Percentiles rank a stretch among this genome's conserved stretches.
These are phyloP conservation scores for Paramyrothecium sp. DNA, from an alignment of 2,329 filamentous ascomycete genomes.

Conservation along the genomic window DNA sequence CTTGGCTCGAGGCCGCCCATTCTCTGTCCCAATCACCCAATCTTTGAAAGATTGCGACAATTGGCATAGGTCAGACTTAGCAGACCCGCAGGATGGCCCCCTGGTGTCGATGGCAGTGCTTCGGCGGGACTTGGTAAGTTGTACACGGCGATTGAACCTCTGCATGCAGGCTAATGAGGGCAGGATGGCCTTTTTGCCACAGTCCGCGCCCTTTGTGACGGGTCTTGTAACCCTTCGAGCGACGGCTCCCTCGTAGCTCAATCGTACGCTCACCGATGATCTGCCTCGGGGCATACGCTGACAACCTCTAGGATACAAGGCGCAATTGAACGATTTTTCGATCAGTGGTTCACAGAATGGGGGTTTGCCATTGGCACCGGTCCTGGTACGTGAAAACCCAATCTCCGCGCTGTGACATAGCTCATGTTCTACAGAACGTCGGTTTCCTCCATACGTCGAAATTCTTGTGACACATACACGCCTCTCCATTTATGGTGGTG, in stretches of 20 bases:
- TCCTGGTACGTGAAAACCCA: conserved; percentile 34
- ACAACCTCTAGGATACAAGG: conserved; percentile 45
- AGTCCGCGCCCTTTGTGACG: conserved; percentile 59
- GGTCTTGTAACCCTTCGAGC: conserved; percentile 45
- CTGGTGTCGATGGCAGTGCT: conserved; percentile 70
- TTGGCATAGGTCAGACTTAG: conserved; percentile 64
- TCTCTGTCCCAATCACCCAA: conserved; percentile 65
- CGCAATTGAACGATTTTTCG: conserved; percentile 64
- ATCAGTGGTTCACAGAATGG: conserved; percentile 65
- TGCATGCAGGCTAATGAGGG: conserved; percentile 4
- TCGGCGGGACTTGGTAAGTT: conserved; percentile 60
- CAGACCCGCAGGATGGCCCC: conserved; percentile 68
- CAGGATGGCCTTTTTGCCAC: conserved; percentile 56
- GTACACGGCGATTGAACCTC: not conserved
- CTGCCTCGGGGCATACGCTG: conserved; percentile 1
- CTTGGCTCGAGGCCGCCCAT: conserved; percentile 66
- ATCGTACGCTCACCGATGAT: conserved; percentile 31
- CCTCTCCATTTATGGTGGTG: conserved; percentile 71
- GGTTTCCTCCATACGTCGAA: conserved; percentile 70
- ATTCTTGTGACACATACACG: conserved; percentile 72
- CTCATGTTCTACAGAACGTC: conserved; percentile 35
- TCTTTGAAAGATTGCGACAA: conserved; percentile 66
- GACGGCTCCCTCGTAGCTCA: conserved; percentile 53
- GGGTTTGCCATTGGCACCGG: conserved; percentile 53
- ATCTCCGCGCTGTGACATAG: not conserved